These are phyloP conservation scores for Fabrea salina DNA, from an alignment of 169 alveolate genomes.

Conservation along the genomic window DNA sequence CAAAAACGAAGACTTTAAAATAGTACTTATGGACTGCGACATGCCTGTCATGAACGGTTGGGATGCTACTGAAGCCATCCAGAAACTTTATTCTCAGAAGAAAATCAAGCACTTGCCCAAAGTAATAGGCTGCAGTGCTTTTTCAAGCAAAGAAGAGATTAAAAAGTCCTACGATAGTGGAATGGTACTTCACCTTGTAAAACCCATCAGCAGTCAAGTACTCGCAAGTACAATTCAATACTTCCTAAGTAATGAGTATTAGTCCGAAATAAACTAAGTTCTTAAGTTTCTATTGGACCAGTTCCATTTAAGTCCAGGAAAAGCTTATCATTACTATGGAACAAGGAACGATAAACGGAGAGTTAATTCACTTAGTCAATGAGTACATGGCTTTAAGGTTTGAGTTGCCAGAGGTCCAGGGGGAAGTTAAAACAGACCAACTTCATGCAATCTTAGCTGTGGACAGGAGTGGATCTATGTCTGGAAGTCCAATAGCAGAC, in stretches of 20 bases:
- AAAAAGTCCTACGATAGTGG: background rate
- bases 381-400: background rate
- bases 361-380: slow-evolving; percentile 4
- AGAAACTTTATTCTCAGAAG: background rate
- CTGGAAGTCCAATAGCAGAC: slow-evolving; percentile 28
- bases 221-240: too few species aligned
- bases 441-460: slow-evolving; percentile 32
- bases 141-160: background rate
- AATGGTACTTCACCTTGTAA: background rate
- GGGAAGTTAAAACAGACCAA: background rate
- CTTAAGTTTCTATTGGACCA: too few species aligned
- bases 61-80: background rate
- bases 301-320: too few species aligned
- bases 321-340: too few species aligned
- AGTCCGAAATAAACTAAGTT: too few species aligned
- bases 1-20: background rate
- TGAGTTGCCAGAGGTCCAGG: background rate
- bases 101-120: background rate
- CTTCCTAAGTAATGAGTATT: too few species aligned
- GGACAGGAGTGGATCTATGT: slow-evolving; percentile 35
- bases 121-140: slow-evolving; percentile 3
- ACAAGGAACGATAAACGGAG: too few species aligned
- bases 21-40: slow-evolving; percentile 27
- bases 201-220: too few species aligned
- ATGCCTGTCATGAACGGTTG: slow-evolving; percentile 16